Percentiles rank a stretch among this genome's conserved stretches.
Evolutionary conservation across 495 filamentous ascomycete species (phyloP).

Genomic region (Penicillium atrosanguineum): DNA sequence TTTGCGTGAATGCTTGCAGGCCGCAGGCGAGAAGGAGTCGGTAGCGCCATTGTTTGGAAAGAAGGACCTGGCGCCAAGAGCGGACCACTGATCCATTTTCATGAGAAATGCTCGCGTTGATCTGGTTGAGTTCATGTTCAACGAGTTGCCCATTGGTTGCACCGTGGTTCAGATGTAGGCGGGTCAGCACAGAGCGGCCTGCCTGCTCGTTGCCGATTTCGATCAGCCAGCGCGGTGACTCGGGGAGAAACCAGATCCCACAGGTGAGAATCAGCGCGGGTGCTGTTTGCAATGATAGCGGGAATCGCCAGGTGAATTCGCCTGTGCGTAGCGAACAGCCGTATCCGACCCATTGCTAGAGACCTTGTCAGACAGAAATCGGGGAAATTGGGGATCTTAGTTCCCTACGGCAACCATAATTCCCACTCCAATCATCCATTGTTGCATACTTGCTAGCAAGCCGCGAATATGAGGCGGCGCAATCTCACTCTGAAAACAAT

Average conservation of each 20-base stretch:
- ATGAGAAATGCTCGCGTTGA: slow-evolving; percentile 41
- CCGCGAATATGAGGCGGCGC: slow-evolving; percentile 25
- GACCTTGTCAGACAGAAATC: background rate
- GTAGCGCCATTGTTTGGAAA: slow-evolving; percentile 40
- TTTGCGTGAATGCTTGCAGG: slow-evolving; percentile 52
- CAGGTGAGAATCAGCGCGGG: slow-evolving; percentile 48
- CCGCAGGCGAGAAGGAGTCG: slow-evolving; percentile 52
- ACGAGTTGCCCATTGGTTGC: slow-evolving; percentile 45
- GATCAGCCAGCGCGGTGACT: slow-evolving; percentile 58
- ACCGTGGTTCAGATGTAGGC: slow-evolving; percentile 37
- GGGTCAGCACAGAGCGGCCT: slow-evolving; percentile 38
- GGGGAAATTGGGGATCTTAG: slow-evolving; percentile 2
- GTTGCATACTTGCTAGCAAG: slow-evolving; percentile 27
- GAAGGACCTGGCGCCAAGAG: slow-evolving; percentile 45
- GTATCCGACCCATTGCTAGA: slow-evolving; percentile 50
- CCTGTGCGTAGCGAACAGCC: slow-evolving; percentile 48
- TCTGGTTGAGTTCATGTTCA: slow-evolving; percentile 45
- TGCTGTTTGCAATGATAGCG: slow-evolving; percentile 51
- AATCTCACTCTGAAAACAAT: slow-evolving; percentile 35
- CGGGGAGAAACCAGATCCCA: slow-evolving; percentile 51
- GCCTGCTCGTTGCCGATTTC: slow-evolving; percentile 47
- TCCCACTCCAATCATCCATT: slow-evolving; percentile 49
- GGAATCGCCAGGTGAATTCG: slow-evolving; percentile 54
- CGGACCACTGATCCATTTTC: slow-evolving; percentile 32
- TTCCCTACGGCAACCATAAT: slow-evolving; percentile 46